These are phyloP conservation scores for Ensete ventricosum DNA, from an alignment of 176 grass and related monocot species.

Conservation along the genomic window DNA sequence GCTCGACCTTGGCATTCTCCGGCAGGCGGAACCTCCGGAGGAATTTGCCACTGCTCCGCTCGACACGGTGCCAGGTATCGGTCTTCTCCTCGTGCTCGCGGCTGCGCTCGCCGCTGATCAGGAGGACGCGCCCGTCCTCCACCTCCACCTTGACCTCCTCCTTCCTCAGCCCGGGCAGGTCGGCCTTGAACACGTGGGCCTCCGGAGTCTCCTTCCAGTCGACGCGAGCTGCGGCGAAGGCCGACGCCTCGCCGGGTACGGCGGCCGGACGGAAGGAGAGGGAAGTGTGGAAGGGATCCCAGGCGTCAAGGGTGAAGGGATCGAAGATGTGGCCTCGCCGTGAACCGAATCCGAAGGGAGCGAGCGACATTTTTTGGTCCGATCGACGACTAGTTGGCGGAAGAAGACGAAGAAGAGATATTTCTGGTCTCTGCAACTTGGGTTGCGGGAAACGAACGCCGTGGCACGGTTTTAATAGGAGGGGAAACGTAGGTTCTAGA, in stretches of 20 bases:
- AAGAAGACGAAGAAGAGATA: too few species aligned
- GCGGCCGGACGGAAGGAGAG: neutral
- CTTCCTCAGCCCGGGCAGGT: conserved; percentile 1
- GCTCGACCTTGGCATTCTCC: conserved; percentile 3
- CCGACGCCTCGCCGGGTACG: neutral
- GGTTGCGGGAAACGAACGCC: too few species aligned
- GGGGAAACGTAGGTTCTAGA: too few species aligned
- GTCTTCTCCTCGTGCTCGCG: conserved; percentile 5
- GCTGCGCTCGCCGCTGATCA: conserved; percentile 10
- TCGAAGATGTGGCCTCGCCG: neutral
- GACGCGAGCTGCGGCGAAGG: neutral
- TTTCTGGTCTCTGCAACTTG: too few species aligned
- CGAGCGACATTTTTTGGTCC: neutral
- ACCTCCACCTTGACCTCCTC: conserved; percentile 15
- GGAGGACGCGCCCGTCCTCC: conserved; percentile 4
- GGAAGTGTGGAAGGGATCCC: neutral
- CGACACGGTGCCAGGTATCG: conserved; percentile 14
- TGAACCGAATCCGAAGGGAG: neutral
- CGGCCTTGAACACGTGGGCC: conserved; percentile 13
- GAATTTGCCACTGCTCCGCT: conserved; percentile 10
- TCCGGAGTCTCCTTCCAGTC: conserved; percentile 9
- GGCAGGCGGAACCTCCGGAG: conserved; percentile 6
- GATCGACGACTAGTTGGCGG: too few species aligned
- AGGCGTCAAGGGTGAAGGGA: neutral
- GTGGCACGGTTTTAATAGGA: too few species aligned